phyloP scores from a whole-genome alignment of 139 green algal species.

The Picochlorum sp. region DNA sequence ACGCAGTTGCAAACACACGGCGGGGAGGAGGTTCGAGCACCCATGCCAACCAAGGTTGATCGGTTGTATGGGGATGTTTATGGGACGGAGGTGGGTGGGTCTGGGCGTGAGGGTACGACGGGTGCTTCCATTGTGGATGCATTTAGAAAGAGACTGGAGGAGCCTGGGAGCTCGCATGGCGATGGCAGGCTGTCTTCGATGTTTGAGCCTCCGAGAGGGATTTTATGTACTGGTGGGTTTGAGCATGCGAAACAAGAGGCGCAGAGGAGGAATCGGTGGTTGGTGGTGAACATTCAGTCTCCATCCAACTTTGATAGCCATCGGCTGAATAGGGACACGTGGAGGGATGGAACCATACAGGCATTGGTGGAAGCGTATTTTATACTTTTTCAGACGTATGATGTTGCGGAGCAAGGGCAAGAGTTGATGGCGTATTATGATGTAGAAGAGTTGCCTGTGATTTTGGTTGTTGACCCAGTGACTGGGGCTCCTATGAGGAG shows the following conservation, averaged over 20 bases:
- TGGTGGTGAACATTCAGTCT: slow-evolving; percentile 73
- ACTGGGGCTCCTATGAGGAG: slow-evolving; percentile 63
- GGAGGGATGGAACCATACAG: slow-evolving; percentile 54
- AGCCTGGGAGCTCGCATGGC: neutral
- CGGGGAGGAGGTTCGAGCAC: slow-evolving; percentile 39
- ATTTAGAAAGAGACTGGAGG: slow-evolving; percentile 44
- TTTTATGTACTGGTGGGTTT: slow-evolving; percentile 54
- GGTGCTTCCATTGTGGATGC: slow-evolving; percentile 37
- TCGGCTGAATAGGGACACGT: slow-evolving; percentile 78
- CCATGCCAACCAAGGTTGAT: slow-evolving; percentile 41
- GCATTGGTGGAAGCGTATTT: slow-evolving; percentile 58
- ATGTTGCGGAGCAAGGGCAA: slow-evolving; percentile 37
- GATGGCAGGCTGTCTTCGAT: slow-evolving; percentile 39
- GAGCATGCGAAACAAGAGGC: slow-evolving; percentile 41
- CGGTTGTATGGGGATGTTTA: slow-evolving; percentile 48
- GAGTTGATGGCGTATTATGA: slow-evolving; percentile 54
- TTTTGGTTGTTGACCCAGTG: slow-evolving; percentile 67
- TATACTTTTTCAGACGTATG: slow-evolving; percentile 66
- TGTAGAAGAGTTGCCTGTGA: slow-evolving; percentile 42
- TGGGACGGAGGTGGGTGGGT: neutral
- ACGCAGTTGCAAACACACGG: neutral
- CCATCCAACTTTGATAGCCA: slow-evolving; percentile 68
- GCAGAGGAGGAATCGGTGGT: slow-evolving; percentile 19
- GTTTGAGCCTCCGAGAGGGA: slow-evolving; percentile 52
- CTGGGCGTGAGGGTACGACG: neutral